Base-by-base conservation (phyloP, 2,329 filamentous ascomycete genomes). In the Nemania diffusa region DNA sequence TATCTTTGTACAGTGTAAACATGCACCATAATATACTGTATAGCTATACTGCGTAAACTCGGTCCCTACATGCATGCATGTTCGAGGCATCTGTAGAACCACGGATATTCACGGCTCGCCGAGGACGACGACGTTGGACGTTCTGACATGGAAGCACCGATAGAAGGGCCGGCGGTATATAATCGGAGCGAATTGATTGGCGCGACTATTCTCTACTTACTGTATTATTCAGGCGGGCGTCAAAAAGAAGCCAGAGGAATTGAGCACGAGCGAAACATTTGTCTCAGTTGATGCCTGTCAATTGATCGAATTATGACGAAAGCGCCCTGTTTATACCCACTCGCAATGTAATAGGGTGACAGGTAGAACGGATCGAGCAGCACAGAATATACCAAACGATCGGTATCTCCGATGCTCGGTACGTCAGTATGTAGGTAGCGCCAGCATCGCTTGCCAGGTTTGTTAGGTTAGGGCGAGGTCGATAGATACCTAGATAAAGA, bases 351-450 rank as follows among this genome's bases (percentile, higher is more conserved):
- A 40, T 32, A 27, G 34, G n/a, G n/a, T n/a, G n/a, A n/a, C n/a
- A n/a, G n/a, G n/a, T n/a, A n/a, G n/a, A n/a, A n/a, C n/a, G n/a
- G n/a, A n/a, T n/a, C n/a, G n/a, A n/a, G n/a, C n/a, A n/a, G n/a
- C n/a, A 40, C 5, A 13, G 5, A 40, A 5, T 22, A 24, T 37
- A 32, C 29, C 44, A 50, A 42, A 60, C 17, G 20, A 22, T 53
- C 34, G 58, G 26, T 53, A 62, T 55, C 59, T 62, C 59, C 59
- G 59, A 62, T 62, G 15, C 46, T 61, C 58, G 58, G 58, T 60
- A 52, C 5, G n/a, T 15, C 6, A 20, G 50, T 5, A 4, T 29
- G 48, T 17, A 29, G 24, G 6, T 9, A 50, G 46, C 20, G 8
- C 20, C 6, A 44, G 40, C 46, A 26, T 50, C 9, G 20, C 5